Percentiles rank a stretch among this genome's conserved stretches.
Conservation (phyloP, 163 green algal species). For the Prototheca cutis region DNA sequence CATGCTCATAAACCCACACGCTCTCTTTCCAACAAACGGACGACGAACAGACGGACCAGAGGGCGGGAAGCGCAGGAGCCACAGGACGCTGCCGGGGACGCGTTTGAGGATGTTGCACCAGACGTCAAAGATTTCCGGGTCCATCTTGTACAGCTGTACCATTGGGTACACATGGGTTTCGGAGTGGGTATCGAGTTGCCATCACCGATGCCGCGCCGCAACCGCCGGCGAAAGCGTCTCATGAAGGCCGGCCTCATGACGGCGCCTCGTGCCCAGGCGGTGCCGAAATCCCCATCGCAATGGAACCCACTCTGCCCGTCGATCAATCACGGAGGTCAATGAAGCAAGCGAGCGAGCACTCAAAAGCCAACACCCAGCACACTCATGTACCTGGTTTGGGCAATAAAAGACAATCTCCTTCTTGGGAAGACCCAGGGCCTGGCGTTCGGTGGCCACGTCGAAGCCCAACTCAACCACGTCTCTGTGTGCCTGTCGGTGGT, state of each 20-base stretch:
- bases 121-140: constrained; percentile 68
- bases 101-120: constrained; percentile 71
- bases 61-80: constrained; percentile 83
- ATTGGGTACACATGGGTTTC: neutral
- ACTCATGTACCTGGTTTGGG: constrained; percentile 55
- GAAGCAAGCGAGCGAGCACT: too few relatives aligned
- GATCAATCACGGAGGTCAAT: too few relatives aligned
- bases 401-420: constrained; percentile 73
- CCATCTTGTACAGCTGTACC: constrained; percentile 76
- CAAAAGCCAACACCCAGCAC: too few relatives aligned
- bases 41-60: too few relatives aligned
- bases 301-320: too few relatives aligned
- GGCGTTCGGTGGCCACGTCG: constrained; percentile 7
- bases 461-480: constrained; percentile 43
- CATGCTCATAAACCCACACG: too few relatives aligned
- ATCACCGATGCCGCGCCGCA: too few relatives aligned
- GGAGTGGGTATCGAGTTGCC: neutral
- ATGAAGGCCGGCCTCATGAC: too few relatives aligned
- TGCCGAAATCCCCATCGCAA: too few relatives aligned
- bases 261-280: too few relatives aligned
- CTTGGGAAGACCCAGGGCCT: constrained; percentile 58
- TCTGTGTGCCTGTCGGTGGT: constrained; percentile 47
- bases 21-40: too few relatives aligned
- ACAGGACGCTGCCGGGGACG: constrained; percentile 69
- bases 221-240: too few relatives aligned